phyloP scores from a whole-genome alignment of 2,329 filamentous ascomycete species.

The Claviceps capensis region DNA sequence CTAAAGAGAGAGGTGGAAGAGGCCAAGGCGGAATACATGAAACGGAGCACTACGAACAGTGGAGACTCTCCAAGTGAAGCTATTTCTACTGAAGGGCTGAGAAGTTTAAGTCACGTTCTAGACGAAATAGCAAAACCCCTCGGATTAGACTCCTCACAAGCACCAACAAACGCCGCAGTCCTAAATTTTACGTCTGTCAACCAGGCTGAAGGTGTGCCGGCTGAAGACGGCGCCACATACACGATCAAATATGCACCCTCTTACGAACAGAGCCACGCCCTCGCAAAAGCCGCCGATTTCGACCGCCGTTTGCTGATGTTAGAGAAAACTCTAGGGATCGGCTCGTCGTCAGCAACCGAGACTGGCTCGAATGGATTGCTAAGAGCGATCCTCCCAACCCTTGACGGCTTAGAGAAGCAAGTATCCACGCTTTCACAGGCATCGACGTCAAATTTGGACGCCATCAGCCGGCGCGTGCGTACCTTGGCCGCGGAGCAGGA shows the following conservation, averaged over 20 bases:
- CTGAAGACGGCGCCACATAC: conserved; percentile 35
- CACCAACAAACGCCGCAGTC: conserved; percentile 6
- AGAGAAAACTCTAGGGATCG: conserved; percentile 71
- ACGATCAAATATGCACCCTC: conserved; percentile 50
- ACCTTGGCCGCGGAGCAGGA: conserved; percentile 62
- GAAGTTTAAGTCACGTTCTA: conserved; percentile 57
- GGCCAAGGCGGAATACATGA: conserved; percentile 48
- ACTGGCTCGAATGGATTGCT: conserved; percentile 41
- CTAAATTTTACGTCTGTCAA: conserved; percentile 7
- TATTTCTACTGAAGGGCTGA: conserved; percentile 26
- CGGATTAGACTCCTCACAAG: conserved; percentile 7
- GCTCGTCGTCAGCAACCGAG: conserved; percentile 52
- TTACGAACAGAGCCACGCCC: conserved; percentile 54
- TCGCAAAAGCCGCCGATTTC: conserved; percentile 76
- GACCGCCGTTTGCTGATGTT: conserved; percentile 66
- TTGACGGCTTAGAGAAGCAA: conserved; percentile 70
- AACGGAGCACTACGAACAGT: conserved; percentile 34
- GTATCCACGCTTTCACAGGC: conserved; percentile 62
- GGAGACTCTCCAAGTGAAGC: conserved; percentile 34
- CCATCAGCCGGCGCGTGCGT: conserved; percentile 54
- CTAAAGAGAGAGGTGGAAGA: conserved; percentile 73
- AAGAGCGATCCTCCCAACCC: conserved; percentile 64
- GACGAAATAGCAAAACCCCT: conserved; percentile 43
- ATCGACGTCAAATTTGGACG: conserved; percentile 59
- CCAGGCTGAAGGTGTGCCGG: conserved; percentile 10